phyloP scores from a whole-genome alignment of 2,329 filamentous ascomycete species.

The Hypoxylon sp. region DNA sequence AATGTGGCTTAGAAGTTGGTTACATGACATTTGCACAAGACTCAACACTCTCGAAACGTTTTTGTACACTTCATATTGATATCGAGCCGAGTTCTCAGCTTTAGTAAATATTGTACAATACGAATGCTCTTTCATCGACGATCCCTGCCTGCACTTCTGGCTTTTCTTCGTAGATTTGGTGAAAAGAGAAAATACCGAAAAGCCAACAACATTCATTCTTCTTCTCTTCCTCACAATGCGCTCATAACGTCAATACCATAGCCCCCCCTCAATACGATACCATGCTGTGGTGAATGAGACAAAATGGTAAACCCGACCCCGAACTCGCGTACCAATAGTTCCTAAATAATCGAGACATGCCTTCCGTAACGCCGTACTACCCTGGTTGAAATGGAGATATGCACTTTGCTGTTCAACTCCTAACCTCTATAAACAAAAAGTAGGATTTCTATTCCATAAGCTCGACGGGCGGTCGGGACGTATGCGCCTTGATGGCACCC shows the following conservation, averaged over 20 bases:
- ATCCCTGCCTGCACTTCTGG: neutral
- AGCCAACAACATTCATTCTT: too few species aligned
- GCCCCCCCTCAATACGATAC: constrained; percentile 11
- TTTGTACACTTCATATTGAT: constrained; percentile 26
- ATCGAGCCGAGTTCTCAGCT: constrained; percentile 12
- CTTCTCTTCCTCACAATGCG: neutral
- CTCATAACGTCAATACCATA: constrained; percentile 8
- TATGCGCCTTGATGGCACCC: constrained; percentile 66
- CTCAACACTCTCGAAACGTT: neutral
- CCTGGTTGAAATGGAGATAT: constrained; percentile 12
- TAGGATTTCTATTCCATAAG: constrained; percentile 61
- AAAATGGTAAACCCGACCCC: constrained; percentile 8
- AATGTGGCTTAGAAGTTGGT: constrained; percentile 9
- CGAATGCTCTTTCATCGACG: constrained; percentile 1
- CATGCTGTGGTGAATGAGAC: constrained; percentile 18
- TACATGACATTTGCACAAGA: neutral
- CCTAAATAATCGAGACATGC: too few species aligned
- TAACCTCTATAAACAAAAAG: constrained; percentile 13
- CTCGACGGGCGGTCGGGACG: constrained; percentile 70
- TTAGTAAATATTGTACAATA: constrained; percentile 15
- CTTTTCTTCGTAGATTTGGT: constrained; percentile 7
- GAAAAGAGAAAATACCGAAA: constrained; percentile 7
- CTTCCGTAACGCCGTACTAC: constrained; percentile 27
- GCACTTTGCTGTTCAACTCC: constrained; percentile 5
- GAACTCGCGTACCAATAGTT: constrained; percentile 9